A percentile compares a stretch with the other conserved stretches of the same genome.
Conservation (phyloP, 495 filamentous ascomycete genomes). For the Mycothermus thermophilus region DNA sequence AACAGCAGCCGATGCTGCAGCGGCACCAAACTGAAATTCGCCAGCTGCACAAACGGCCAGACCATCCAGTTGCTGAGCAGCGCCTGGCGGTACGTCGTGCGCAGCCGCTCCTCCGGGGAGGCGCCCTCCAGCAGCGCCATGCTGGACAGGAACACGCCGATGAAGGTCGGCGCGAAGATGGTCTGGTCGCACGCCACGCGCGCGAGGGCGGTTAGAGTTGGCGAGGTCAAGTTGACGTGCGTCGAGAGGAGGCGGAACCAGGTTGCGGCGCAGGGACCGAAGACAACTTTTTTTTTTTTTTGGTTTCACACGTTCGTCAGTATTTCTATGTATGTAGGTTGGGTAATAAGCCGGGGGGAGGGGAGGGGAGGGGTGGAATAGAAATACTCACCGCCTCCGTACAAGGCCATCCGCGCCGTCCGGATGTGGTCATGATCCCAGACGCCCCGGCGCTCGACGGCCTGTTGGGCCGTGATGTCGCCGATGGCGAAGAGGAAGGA, state of each 20-base stretch:
- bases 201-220: constrained; percentile 58
- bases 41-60: constrained; percentile 82
- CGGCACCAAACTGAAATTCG: constrained; percentile 86
- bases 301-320: not conserved
- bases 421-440: constrained; percentile 68
- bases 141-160: constrained; percentile 66
- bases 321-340: constrained; percentile 1
- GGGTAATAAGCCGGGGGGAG: constrained; percentile 2
- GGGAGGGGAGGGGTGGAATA: not conserved
- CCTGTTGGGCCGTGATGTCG: constrained; percentile 85
- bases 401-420: constrained; percentile 80
- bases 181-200: constrained; percentile 74
- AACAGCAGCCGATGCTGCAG: constrained; percentile 74
- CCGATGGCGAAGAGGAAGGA: constrained; percentile 81
- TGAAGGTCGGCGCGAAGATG: constrained; percentile 71
- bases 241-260: constrained; percentile 71
- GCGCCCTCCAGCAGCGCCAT: constrained; percentile 83
- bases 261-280: constrained; percentile 77
- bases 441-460: constrained; percentile 67
- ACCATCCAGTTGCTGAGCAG: constrained; percentile 79
- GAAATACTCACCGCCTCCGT: constrained; percentile 61
- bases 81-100: constrained; percentile 49
- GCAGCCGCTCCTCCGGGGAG: constrained; percentile 55
- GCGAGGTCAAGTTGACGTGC: constrained; percentile 47
- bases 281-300: constrained; percentile 45